A percentile compares a stretch with the other conserved stretches of the same genome.
phyloP scores from a whole-genome alignment of 208 protist genomes.

The Leptomonas pyrrhocoris region DNA sequence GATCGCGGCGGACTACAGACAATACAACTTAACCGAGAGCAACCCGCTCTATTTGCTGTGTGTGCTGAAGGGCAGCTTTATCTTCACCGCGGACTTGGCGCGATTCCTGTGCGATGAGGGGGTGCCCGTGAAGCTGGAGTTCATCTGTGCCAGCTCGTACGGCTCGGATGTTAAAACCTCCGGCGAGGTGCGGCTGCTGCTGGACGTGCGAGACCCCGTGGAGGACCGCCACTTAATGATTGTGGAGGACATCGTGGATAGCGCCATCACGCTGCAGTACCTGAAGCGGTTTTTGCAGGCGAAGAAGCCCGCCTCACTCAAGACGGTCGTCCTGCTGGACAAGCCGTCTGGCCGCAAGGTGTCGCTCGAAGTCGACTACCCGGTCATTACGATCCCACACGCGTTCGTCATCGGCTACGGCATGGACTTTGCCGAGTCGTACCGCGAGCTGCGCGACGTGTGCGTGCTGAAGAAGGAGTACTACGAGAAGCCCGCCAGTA shows the following conservation, averaged over 20 bases:
- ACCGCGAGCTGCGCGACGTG: conserved; percentile 84
- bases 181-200: conserved; percentile 86
- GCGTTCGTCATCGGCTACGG: conserved; percentile 92
- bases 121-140: conserved; percentile 83
- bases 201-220: conserved; percentile 80
- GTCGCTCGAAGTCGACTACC: conserved; percentile 65
- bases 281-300: conserved; percentile 56
- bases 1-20: conserved; percentile 78
- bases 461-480: conserved; percentile 64
- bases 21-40: conserved; percentile 34
- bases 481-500: conserved; percentile 52
- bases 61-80: conserved; percentile 85
- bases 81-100: conserved; percentile 83
- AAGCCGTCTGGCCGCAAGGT: conserved; percentile 74
- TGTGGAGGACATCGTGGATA: conserved; percentile 93
- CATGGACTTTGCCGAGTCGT: conserved; percentile 86
- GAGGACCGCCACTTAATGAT: conserved; percentile 80
- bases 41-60: conserved; percentile 86
- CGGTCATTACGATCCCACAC: conserved; percentile 64
- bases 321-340: conserved; percentile 86
- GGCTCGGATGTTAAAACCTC: conserved; percentile 40
- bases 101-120: conserved; percentile 65
- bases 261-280: conserved; percentile 80
- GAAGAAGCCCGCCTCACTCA: conserved; percentile 74
- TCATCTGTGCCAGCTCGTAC: conserved; percentile 87